Evolutionary conservation across 2,329 filamentous ascomycete species (phyloP), one percentile per base, ranked within the genome.

Genomic region (Meredithiella fracta): DNA sequence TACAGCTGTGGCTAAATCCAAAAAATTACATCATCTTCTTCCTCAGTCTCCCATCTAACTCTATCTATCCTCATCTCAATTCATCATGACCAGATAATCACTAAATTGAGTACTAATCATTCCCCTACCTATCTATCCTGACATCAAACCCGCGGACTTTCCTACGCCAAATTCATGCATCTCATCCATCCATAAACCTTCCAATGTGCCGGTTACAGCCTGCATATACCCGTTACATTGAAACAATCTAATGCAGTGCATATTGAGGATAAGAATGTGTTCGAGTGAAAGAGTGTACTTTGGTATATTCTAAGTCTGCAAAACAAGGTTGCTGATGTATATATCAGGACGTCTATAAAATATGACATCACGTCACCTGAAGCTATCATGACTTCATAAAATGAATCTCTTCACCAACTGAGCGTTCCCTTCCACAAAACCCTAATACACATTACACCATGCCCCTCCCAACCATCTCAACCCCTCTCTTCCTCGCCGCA

Each of bases 401-500:
- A 49, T n/a, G 22, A 49, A 49, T 4, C 23, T 11, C 5, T 34
- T 11, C 5, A 11, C 11, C 5, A 34, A 34, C 5, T 23, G n/a
- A 38, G 37, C 37, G n/a, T 14, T 3, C 17, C 42, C 14, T 47
- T 14, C 9, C 25, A 25, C 44, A 14, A 26, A 11, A 49, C 38
- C n/a, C 38, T 49, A 20, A 22, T 23, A 22, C 17, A 14, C 42
- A 47, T 49, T 25, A 49, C 14, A 25, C 5, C 44, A 49, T 49
- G 11, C 44, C 23, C 9, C 44, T 50, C 26, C 31, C 56, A 20
- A 54, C 11, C 25, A 31, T 53, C 14, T 56, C 54, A 17, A 50
- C 20, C n/a, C 54, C 57, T 17, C 50, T 49, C 20, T 51, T 51
- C 15, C 57, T 44, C 37, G 53, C 57, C 11, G 54, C 57, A 23